A percentile compares a stretch with the other conserved stretches of the same genome.
Conservation (phyloP, 148 eudicot genomes). For the Silene uniflora region DNA sequence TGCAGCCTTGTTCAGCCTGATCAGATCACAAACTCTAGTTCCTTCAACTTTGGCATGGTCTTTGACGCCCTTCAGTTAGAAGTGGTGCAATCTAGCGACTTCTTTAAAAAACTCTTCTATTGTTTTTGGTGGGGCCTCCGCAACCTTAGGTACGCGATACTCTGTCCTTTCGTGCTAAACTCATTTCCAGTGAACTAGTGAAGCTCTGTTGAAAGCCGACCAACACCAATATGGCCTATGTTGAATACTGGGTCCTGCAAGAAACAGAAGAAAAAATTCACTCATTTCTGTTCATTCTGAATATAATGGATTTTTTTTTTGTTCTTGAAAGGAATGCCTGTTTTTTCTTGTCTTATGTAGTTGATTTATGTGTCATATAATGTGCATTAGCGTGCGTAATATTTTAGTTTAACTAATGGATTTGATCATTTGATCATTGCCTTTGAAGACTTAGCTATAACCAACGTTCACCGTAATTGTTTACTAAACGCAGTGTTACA, state of each 20-base stretch:
- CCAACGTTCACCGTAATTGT: too few species aligned
- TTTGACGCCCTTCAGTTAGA: conserved; percentile 53
- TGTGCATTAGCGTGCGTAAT: neutral
- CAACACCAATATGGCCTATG: neutral
- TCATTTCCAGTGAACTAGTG: neutral
- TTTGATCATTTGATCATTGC: too few species aligned
- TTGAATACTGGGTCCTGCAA: neutral
- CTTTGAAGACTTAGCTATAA: too few species aligned
- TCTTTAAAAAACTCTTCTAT: conserved; percentile 51
- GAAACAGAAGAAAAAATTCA: too few species aligned
- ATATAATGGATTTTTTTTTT: neutral
- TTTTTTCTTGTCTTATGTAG: neutral
- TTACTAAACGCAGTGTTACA: neutral
- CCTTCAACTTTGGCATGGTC: conserved; percentile 70
- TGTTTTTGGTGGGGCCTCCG: conserved; percentile 97
- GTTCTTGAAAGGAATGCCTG: neutral
- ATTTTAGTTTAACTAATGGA: neutral
- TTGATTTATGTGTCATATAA: neutral
- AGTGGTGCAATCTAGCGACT: conserved; percentile 43
- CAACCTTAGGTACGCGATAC: conserved; percentile 54
- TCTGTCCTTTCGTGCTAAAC: neutral
- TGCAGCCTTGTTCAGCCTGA: conserved; percentile 40
- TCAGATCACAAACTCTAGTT: conserved; percentile 23
- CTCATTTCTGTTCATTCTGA: neutral
- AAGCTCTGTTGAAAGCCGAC: neutral